These are phyloP conservation scores for Oryza rufipogon DNA, from an alignment of 176 grass and related monocot species.

Conservation along the genomic window DNA sequence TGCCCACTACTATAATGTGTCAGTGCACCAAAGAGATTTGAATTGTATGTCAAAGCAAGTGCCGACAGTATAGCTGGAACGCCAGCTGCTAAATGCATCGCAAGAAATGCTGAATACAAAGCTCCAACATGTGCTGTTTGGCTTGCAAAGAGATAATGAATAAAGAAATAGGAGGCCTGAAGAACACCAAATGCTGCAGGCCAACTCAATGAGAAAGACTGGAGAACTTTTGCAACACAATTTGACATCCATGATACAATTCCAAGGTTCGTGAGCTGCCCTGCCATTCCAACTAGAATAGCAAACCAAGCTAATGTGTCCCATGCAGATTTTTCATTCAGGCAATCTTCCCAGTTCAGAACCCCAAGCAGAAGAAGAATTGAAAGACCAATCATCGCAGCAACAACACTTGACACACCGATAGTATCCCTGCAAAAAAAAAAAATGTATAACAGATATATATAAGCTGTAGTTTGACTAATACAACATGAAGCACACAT, in stretches of 20 bases:
- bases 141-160: conserved; percentile 97
- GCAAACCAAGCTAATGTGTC: conserved; percentile 99
- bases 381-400: conserved; percentile 91
- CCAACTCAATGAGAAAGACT: conserved; percentile 91
- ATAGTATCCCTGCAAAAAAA: conserved; percentile 61
- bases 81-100: conserved; percentile 95
- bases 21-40: conserved; percentile 93
- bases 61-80: conserved; percentile 77
- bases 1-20: conserved; percentile 98
- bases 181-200: conserved; percentile 87
- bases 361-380: conserved; percentile 90
- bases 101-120: conserved; percentile 88
- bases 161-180: conserved; percentile 92
- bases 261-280: conserved; percentile 78
- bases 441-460: not conserved
- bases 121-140: conserved; percentile 95
- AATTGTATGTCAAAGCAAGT: conserved; percentile 83
- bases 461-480: conserved; percentile 4
- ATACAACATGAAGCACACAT: not conserved
- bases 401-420: conserved; percentile 79
- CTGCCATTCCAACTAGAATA: conserved; percentile 95
- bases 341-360: conserved; percentile 89
- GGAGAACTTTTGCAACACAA: conserved; percentile 80
- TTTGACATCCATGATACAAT: conserved; percentile 92
- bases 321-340: conserved; percentile 96